phyloP scores from a whole-genome alignment of 495 filamentous ascomycete species.

The Trichoderma virens region DNA sequence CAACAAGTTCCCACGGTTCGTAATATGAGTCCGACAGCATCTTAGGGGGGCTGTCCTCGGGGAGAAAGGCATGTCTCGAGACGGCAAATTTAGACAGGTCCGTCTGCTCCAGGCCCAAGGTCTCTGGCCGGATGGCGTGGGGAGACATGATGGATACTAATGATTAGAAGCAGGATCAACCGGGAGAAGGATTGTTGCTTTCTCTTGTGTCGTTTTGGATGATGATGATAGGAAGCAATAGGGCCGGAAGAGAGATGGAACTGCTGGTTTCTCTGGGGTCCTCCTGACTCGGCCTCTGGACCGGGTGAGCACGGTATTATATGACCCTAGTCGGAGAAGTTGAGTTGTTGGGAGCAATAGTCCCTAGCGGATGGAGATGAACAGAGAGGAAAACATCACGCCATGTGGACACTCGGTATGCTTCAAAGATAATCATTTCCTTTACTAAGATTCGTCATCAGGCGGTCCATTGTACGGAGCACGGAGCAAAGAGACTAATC shows the following conservation, averaged over 20 bases:
- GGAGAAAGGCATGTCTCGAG: conserved; percentile 4
- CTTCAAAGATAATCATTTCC: neutral
- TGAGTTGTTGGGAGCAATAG: neutral
- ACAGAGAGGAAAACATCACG: neutral
- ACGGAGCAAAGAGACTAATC: neutral
- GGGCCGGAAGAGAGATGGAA: too few relatives aligned
- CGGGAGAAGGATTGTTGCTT: too few relatives aligned
- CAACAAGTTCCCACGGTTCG: conserved; percentile 17
- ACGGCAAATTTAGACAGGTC: conserved; percentile 11
- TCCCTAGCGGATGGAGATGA: too few relatives aligned
- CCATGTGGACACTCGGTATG: neutral
- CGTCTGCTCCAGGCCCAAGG: neutral
- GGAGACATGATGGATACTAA: conserved; percentile 5
- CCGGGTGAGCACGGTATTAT: neutral
- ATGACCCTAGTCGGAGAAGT: neutral
- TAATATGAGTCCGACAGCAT: conserved; percentile 15
- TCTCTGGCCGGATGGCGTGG: neutral
- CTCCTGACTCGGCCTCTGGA: neutral
- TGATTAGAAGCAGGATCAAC: conserved; percentile 4
- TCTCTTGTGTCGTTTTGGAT: too few relatives aligned
- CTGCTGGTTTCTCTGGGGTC: too few relatives aligned
- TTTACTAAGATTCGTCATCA: neutral
- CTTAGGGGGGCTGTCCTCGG: neutral
- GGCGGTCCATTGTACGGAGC: neutral
- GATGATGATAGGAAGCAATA: too few relatives aligned